Conservation (phyloP, 768 basidiomycete genomes). For the Panaeolus papilionaceus region DNA sequence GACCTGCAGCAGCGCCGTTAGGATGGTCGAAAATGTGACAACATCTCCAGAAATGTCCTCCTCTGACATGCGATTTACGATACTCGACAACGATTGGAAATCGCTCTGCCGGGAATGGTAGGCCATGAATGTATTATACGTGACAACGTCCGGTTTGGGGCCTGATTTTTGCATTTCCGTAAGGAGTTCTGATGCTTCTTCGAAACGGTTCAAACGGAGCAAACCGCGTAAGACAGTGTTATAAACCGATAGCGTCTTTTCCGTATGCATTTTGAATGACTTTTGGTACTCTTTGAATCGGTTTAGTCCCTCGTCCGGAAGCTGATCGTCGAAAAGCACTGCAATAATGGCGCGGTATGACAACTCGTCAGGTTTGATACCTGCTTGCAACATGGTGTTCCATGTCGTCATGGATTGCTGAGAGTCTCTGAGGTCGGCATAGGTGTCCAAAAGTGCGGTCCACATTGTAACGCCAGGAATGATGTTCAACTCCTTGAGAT, state of each 20-base stretch:
- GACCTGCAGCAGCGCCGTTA: constrained; percentile 76
- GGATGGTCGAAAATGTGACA: constrained; percentile 86
- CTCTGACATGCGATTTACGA: constrained; percentile 63
- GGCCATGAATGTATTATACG: constrained; percentile 83
- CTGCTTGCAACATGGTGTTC: constrained; percentile 63
- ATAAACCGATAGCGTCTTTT: constrained; percentile 54
- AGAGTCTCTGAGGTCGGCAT: constrained; percentile 55
- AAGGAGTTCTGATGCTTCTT: constrained; percentile 49
- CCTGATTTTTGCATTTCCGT: constrained; percentile 52
- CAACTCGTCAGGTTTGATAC: constrained; percentile 62
- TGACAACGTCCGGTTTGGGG: constrained; percentile 71
- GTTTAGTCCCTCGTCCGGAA: constrained; percentile 55
- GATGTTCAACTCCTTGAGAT: constrained; percentile 57
- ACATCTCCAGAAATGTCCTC: constrained; percentile 72
- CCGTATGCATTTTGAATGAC: constrained; percentile 30
- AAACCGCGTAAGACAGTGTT: constrained; percentile 81
- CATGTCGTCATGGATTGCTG: constrained; percentile 65
- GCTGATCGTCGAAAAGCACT: constrained; percentile 59
- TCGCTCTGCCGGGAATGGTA: constrained; percentile 70
- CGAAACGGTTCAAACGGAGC: constrained; percentile 48
- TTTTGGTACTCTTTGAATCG: constrained; percentile 59
- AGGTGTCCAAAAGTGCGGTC: constrained; percentile 74
- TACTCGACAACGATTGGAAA: constrained; percentile 61
- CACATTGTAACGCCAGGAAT: constrained; percentile 64
- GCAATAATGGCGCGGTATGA: constrained; percentile 76